These are phyloP conservation scores for Oenanthe sinensis DNA, from an alignment of 129 eudicot genomes.

Conservation along the genomic window DNA sequence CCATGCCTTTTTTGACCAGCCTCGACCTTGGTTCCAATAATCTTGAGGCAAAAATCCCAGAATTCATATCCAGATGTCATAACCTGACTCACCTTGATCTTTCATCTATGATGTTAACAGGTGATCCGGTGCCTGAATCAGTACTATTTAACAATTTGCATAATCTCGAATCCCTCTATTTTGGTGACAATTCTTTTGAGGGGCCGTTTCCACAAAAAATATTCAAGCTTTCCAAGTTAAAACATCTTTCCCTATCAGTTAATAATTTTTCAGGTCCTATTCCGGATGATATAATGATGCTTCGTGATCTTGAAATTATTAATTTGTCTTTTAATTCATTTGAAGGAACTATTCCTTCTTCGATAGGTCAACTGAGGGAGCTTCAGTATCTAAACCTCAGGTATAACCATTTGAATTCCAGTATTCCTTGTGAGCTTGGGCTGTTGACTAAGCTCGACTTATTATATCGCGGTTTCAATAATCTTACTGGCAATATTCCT, in stretches of 20 bases:
- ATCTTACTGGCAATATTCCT: slow-evolving; percentile 18
- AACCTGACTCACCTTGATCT: too few relatives aligned
- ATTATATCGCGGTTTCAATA: neutral
- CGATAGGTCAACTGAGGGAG: slow-evolving; percentile 46
- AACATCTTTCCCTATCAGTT: neutral
- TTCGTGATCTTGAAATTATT: slow-evolving; percentile 26
- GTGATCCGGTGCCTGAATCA: too few relatives aligned
- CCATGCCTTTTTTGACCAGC: neutral
- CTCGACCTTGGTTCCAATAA: neutral
- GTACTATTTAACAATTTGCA: neutral
- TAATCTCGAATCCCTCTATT: slow-evolving; percentile 49
- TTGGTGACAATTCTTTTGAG: slow-evolving; percentile 36
- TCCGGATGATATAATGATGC: neutral
- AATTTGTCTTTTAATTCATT: slow-evolving; percentile 34
- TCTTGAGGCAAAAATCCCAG: neutral
- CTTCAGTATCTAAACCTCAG: slow-evolving; percentile 36
- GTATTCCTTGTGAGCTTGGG: slow-evolving; percentile 31
- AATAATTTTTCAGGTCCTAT: slow-evolving; percentile 9
- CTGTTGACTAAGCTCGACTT: neutral
- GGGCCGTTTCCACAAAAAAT: neutral
- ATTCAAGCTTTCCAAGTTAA: neutral
- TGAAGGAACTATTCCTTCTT: slow-evolving; percentile 48
- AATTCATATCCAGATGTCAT: slow-evolving; percentile 1
- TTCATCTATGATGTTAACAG: too few relatives aligned
- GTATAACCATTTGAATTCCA: slow-evolving; percentile 36